Evolutionary conservation across 495 filamentous ascomycete species (phyloP).

Genomic region (Apodospora peruviana): DNA sequence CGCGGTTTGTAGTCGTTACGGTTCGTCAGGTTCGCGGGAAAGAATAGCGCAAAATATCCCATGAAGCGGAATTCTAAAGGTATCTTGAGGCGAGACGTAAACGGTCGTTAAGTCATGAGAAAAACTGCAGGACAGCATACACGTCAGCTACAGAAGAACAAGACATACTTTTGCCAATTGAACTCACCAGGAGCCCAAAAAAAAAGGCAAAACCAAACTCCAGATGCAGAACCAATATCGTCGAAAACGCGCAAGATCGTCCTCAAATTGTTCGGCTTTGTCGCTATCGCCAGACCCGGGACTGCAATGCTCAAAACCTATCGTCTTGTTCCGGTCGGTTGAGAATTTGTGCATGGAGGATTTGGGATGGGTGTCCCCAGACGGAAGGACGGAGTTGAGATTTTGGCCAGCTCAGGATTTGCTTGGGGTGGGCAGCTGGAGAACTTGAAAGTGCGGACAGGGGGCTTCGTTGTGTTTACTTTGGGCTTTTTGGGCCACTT

Average conservation of each 20-base stretch:
- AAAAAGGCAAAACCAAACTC: constrained; percentile 13
- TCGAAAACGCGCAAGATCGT: neutral
- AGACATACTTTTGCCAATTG: neutral
- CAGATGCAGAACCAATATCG: constrained; percentile 9
- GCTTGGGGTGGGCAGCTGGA: constrained; percentile 8
- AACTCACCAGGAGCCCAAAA: constrained; percentile 12
- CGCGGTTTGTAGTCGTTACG: neutral
- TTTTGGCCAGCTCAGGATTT: constrained; percentile 9
- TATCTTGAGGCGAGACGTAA: constrained; percentile 35
- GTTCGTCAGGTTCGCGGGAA: neutral
- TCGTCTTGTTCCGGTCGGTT: constrained; percentile 1
- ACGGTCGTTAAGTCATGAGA: constrained; percentile 19
- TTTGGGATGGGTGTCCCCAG: constrained; percentile 4
- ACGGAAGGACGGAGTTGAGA: constrained; percentile 11
- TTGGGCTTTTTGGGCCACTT: constrained; percentile 11
- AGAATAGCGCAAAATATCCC: neutral
- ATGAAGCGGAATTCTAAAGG: constrained; percentile 25
- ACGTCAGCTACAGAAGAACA: neutral
- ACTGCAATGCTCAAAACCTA: constrained; percentile 8
- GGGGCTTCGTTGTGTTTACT: constrained; percentile 24
- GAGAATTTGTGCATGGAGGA: constrained; percentile 9
- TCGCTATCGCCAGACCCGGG: constrained; percentile 3
- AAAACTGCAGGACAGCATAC: neutral
- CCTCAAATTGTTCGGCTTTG: neutral
- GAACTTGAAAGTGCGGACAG: constrained; percentile 9